Evolutionary conservation across 345 rosid genomes (phyloP), one percentile per base, ranked within the genome.

Genomic region (Fremontodendron californicum): DNA sequence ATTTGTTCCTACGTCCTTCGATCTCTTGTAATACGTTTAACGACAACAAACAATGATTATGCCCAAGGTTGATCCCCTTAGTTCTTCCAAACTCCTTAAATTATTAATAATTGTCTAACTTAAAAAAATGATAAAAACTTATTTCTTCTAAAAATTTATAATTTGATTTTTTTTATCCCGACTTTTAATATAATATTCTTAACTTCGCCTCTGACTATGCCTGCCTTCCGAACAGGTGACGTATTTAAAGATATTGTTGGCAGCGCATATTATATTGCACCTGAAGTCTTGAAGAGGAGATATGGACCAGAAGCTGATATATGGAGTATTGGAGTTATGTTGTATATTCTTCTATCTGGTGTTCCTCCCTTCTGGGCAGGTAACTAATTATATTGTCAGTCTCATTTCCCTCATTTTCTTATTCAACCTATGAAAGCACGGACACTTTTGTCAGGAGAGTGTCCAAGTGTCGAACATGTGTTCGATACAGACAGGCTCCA

Each of bases 291-390:
- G 89, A 91, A 86, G 86, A 90, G 96, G 77, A 88, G 80, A 80
- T 94, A 94, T 48, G 98, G 98, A 76, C 97, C 90, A 1, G 98
- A 94, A 79, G 97, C 93, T 27, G 98, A 94, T 81, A 91, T 94
- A 39, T 94, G 98, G 98, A 94, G 98, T 75, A 70, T 94, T 23
- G 98, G 98, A 2, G 97, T 93, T 63, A 93, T 94, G 97, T 84
- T 94, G 63, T 94, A 90, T 79, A 94, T 94, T 84, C 97, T 94
- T 83, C 86, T 94, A 21, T 79, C 81, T 31, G 98, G 98, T 79
- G 97, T 93, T 87, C 98, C 98, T 74, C 98, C 98, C 45, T 94
- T 94, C 29, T 94, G 98, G 98, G 98, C 93, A 33, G 98, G 98
- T 90, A 83, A 48, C 33, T 21, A n/a, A 21, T 76, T 12, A 27